These are phyloP conservation scores for Globisporangium nunn DNA, from an alignment of 352 stramenopile species.

Conservation along the genomic window DNA sequence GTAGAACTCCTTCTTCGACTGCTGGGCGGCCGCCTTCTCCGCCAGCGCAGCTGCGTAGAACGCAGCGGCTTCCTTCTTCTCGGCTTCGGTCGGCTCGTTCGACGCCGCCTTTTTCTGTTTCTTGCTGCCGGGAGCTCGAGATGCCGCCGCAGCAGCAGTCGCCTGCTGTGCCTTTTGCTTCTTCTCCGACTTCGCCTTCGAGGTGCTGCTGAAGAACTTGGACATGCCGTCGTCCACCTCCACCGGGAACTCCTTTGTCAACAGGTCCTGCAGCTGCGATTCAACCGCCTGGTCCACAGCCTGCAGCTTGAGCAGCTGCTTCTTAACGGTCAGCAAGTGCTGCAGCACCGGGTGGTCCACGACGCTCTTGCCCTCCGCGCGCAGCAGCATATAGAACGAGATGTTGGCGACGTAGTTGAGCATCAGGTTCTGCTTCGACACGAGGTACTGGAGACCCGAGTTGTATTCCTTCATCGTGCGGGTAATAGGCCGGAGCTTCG, in stretches of 20 bases:
- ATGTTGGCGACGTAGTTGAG: constrained; percentile 86
- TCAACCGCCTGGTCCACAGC: constrained; percentile 49
- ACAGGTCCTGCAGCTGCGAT: constrained; percentile 51
- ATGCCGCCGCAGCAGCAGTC: neutral
- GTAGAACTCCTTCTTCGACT: constrained; percentile 78
- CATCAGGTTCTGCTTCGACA: constrained; percentile 75
- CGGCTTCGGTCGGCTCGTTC: constrained; percentile 23
- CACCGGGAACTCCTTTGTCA: constrained; percentile 55
- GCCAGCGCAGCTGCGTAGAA: constrained; percentile 68
- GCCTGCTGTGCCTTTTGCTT: constrained; percentile 17
- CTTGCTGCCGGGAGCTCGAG: constrained; percentile 10
- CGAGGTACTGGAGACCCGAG: constrained; percentile 64
- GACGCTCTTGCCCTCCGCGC: constrained; percentile 74
- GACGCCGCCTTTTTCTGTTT: constrained; percentile 35
- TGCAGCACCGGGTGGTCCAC: constrained; percentile 69
- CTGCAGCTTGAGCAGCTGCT: constrained; percentile 62
- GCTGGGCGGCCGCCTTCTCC: constrained; percentile 43
- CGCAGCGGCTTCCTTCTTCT: constrained; percentile 48
- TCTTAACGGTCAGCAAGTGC: constrained; percentile 71
- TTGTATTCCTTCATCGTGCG: constrained; percentile 50
- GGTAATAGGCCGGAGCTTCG: constrained; percentile 64
- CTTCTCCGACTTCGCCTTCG: constrained; percentile 6
- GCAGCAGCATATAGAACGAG: constrained; percentile 80
- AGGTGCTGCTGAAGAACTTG: constrained; percentile 50
- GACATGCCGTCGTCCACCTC: constrained; percentile 53